Base-by-base conservation (phyloP, 208 protist genomes). In the Giardia duodenalis region DNA sequence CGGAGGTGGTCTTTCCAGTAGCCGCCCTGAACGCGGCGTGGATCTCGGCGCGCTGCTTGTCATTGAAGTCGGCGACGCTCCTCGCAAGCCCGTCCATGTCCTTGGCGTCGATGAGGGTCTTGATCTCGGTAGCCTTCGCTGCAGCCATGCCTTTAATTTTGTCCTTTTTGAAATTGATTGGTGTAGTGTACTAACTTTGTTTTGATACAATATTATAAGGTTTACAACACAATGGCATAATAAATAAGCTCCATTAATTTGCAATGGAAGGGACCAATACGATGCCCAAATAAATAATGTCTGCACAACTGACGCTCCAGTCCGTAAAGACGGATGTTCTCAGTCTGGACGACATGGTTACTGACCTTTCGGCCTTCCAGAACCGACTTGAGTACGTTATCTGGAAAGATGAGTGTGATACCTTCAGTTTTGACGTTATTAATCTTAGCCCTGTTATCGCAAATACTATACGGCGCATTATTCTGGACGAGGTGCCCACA, bases 401-500 rank as follows among this genome's bases (percentile, higher is more conserved):
- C 10, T 30, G 57, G 10, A 30, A 76, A 30, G 57, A 76, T 76
- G 30, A 10, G 19, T 30, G 30, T 76, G 57, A 10, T 10, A 10
- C 19, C 19, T 76, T 76, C 57, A 10, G 30, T 39, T 10, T 76
- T 30, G 57, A 76, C 30, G 19, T 76, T 30, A 76, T 76, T 39
- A 30, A 30, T 76, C 57, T 76, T 76, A 76, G 57, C 88, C 39
- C 92, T 42, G 1, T 87, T 4, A 88, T 99, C 47, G 97, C 97
- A 2, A 99, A 99, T 93, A 95, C 97, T 19, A 95, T 99, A 30
- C 96, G 98, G 19, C 95, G 98, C 47, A 96, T 99, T 44, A 98
- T 99, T 95, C 96, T 99, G 42, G 96, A 98, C n/a, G 98, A 99
- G 94, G 96, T 99, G n/a, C 97, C 98, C 45, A 98, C 96, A 0